Percentiles rank a stretch among this genome's conserved stretches.
phyloP scores from a whole-genome alignment of 495 filamentous ascomycete species.

The Talaromyces liani region DNA sequence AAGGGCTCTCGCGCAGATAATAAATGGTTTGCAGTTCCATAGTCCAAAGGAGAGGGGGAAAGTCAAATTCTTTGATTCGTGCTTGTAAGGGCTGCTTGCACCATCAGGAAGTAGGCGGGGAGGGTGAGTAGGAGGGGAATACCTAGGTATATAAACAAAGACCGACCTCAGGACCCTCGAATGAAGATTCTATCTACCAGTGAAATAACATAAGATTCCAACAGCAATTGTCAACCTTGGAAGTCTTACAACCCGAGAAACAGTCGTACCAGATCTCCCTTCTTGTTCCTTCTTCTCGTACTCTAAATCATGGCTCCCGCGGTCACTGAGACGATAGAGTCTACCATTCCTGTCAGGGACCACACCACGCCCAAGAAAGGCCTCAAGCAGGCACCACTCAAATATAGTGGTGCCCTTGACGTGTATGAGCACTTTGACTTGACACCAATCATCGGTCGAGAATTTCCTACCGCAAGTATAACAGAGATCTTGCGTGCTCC shows the following conservation, averaged over 20 bases:
- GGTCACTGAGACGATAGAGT: not conserved
- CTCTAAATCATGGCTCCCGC: not conserved
- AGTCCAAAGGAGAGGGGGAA: not conserved
- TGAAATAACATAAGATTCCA: no score
- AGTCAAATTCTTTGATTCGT: not conserved
- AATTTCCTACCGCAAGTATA: constrained; percentile 53
- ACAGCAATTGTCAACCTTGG: no score
- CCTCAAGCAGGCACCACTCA: constrained; percentile 29
- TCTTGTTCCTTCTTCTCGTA: not conserved
- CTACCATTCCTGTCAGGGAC: not conserved
- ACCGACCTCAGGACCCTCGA: not conserved
- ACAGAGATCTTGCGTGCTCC: constrained; percentile 51
- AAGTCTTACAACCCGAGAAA: not conserved
- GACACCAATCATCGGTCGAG: constrained; percentile 61
- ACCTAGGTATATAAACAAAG: not conserved
- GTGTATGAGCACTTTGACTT: constrained; percentile 53
- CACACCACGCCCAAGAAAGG: not conserved
- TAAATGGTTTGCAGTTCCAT: not conserved
- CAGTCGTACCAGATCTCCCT: not conserved
- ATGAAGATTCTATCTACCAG: no score
- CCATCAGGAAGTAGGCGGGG: not conserved
- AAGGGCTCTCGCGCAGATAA: not conserved
- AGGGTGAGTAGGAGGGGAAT: no score
- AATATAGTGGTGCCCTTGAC: constrained; percentile 47
- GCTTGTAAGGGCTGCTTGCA: not conserved